Evolutionary conservation across 2,329 filamentous ascomycete species (phyloP).

Genomic region (Phaeosphaeria sp.): DNA sequence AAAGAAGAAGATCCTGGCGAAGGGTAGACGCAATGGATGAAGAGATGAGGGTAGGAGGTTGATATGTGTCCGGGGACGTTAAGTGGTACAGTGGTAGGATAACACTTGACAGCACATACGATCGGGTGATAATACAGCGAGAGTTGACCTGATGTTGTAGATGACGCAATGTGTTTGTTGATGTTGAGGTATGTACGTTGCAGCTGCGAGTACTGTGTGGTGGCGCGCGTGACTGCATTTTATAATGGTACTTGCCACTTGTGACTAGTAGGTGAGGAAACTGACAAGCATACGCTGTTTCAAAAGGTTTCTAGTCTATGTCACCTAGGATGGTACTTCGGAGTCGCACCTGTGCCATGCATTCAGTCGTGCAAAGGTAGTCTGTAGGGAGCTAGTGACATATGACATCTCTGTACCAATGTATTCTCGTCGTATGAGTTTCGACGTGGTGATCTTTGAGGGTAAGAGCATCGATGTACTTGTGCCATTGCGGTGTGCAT

Average conservation of each 20-base stretch:
- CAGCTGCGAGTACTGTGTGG: background rate
- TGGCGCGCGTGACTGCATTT: background rate
- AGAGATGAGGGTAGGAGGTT: background rate
- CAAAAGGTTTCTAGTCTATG: background rate
- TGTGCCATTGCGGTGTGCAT: background rate
- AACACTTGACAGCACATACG: background rate
- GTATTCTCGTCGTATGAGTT: background rate
- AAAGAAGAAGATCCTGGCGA: background rate
- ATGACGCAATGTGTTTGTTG: slow-evolving; percentile 8
- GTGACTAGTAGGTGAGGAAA: background rate
- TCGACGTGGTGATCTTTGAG: background rate
- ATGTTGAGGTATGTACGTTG: background rate
- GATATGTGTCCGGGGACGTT: background rate
- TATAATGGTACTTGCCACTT: background rate
- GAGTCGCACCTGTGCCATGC: background rate
- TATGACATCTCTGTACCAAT: background rate
- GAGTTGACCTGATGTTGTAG: background rate
- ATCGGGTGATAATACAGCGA: background rate
- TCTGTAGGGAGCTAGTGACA: background rate
- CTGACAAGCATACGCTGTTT: background rate
- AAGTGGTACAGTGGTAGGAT: background rate
- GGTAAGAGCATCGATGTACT: background rate
- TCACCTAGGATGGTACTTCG: background rate
- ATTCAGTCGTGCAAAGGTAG: background rate
- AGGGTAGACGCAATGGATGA: background rate